phyloP scores from a whole-genome alignment of 1,284 basidiomycete genomes.

The Leccinum cinnamomeum region DNA sequence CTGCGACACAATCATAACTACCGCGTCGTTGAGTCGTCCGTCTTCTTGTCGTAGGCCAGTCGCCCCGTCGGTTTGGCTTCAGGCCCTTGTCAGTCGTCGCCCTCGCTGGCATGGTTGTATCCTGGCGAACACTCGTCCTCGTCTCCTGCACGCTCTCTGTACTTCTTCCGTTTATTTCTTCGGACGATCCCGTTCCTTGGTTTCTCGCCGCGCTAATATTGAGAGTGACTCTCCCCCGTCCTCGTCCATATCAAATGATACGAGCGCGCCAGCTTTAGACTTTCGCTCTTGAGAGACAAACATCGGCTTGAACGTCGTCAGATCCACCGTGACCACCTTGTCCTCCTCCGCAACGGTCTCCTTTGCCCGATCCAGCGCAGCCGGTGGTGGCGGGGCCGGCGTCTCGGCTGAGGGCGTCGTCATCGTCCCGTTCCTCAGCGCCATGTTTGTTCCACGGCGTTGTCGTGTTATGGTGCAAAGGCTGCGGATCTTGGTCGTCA shows the following conservation, averaged over 20 bases:
- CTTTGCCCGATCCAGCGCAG: not conserved
- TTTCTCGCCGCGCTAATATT: constrained; percentile 25
- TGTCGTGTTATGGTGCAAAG: no score
- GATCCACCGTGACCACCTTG: constrained; percentile 45
- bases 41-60: no score
- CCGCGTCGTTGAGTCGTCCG: no score
- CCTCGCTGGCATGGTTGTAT: no score
- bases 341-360: constrained; percentile 17
- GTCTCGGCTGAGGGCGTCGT: not conserved
- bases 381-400: not conserved
- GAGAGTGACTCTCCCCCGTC: constrained; percentile 45
- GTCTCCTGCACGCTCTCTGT: constrained; percentile 38
- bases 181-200: constrained; percentile 44
- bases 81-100: no score
- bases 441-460: no score
- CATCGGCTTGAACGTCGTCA: constrained; percentile 73
- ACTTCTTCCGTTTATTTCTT: constrained; percentile 48
- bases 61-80: no score
- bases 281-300: constrained; percentile 64
- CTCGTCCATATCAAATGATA: constrained; percentile 72
- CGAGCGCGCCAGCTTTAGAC: constrained; percentile 43
- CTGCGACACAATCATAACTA: no score
- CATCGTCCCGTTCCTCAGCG: no score
- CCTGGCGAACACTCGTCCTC: constrained; percentile 29
- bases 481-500: no score